Evolutionary conservation across 2,329 filamentous ascomycete species (phyloP).

Genomic region (Epichloe sibirici): DNA sequence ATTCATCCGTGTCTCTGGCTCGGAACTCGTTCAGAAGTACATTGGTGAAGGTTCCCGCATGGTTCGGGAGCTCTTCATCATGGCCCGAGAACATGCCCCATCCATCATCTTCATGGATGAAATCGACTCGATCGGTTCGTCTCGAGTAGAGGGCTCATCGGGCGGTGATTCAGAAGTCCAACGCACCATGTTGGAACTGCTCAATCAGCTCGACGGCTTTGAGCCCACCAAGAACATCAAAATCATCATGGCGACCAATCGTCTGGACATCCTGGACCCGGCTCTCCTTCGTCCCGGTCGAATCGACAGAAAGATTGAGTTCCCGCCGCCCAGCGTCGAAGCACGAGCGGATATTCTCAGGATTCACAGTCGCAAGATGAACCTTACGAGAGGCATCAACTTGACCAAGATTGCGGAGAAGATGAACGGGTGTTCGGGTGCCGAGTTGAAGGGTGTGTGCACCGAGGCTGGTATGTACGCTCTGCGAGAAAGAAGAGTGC

Average conservation of each 20-base stretch:
- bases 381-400: slow-evolving; percentile 93
- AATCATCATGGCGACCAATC: slow-evolving; percentile 99
- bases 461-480: slow-evolving; percentile 99
- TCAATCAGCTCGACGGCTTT: slow-evolving; percentile 97
- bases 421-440: slow-evolving; percentile 98
- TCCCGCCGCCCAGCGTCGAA: slow-evolving; percentile 91
- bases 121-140: slow-evolving; percentile 97
- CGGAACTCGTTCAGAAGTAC: slow-evolving; percentile 96
- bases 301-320: slow-evolving; percentile 98
- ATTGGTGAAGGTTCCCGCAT: slow-evolving; percentile 96
- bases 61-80: slow-evolving; percentile 98
- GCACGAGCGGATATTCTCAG: slow-evolving; percentile 93
- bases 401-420: slow-evolving; percentile 98
- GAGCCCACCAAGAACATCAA: slow-evolving; percentile 99
- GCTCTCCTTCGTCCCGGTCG: slow-evolving; percentile 89
- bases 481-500: slow-evolving; percentile 84
- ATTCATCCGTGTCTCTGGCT: slow-evolving; percentile 94
- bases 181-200: slow-evolving; percentile 93
- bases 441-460: slow-evolving; percentile 96
- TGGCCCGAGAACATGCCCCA: slow-evolving; percentile 94
- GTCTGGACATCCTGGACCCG: slow-evolving; percentile 92
- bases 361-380: slow-evolving; percentile 98
- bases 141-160: slow-evolving; percentile 87
- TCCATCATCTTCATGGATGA: slow-evolving; percentile 99
- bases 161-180: slow-evolving; percentile 97